These are phyloP conservation scores for Baudoinia panamericana DNA, from an alignment of 495 filamentous ascomycete species.

Conservation along the genomic window DNA sequence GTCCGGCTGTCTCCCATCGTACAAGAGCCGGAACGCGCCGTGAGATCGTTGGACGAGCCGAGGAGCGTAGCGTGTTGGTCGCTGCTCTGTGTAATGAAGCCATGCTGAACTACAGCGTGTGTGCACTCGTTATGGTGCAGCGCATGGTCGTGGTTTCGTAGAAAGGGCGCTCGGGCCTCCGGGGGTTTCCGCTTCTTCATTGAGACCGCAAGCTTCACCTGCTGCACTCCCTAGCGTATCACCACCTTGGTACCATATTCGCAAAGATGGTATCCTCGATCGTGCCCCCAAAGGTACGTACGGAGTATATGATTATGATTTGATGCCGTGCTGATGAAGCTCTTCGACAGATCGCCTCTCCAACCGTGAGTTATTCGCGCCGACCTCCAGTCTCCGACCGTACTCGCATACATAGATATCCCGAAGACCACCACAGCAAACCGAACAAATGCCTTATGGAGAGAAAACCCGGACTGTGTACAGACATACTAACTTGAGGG, in stretches of 20 bases:
- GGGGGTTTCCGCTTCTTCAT: too few relatives aligned
- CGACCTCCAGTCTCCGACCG: background rate
- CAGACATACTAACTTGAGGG: too few relatives aligned
- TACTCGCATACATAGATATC: too few relatives aligned
- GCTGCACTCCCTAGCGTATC: background rate
- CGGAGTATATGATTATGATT: background rate
- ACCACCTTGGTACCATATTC: background rate
- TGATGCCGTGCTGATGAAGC: too few relatives aligned
- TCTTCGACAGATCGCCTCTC: slow-evolving; percentile 82
- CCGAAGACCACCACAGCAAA: too few relatives aligned
- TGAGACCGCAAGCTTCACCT: slow-evolving; percentile 2
- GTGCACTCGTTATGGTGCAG: background rate
- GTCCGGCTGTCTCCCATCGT: slow-evolving; percentile 5
- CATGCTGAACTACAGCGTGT: slow-evolving; percentile 14
- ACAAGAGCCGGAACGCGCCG: slow-evolving; percentile 16
- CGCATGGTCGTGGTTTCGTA: too few relatives aligned
- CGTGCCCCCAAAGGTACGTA: slow-evolving; percentile 84
- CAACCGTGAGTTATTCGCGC: slow-evolving; percentile 55
- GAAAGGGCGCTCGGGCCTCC: too few relatives aligned
- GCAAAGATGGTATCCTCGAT: slow-evolving; percentile 61
- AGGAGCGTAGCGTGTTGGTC: slow-evolving; percentile 21
- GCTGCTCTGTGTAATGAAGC: slow-evolving; percentile 9
- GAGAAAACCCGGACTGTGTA: too few relatives aligned
- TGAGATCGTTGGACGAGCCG: slow-evolving; percentile 34
- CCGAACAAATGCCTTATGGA: too few relatives aligned